Conservation (phyloP, 805 yeast genomes). For the Pichia manshurica region DNA sequence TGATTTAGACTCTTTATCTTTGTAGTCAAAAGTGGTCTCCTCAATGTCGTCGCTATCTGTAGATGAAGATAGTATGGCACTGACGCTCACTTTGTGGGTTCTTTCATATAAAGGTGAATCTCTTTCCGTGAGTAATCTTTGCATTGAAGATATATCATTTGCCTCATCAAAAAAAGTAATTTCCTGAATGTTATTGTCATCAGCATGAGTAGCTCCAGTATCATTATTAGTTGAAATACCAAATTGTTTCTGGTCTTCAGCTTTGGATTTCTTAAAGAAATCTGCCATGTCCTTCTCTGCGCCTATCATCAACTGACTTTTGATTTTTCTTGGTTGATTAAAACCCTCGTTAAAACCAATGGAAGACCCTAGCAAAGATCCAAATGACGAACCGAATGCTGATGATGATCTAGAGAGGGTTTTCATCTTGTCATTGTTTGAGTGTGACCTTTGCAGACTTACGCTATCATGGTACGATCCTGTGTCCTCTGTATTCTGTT, state of each 20-base stretch:
- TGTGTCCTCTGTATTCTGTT: not conserved
- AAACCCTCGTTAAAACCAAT: not conserved
- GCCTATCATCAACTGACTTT: conserved; percentile 11
- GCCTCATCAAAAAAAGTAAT: conserved; percentile 4
- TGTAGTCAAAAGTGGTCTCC: conserved; percentile 12
- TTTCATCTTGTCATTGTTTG: not conserved
- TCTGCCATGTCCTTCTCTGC: conserved; percentile 11
- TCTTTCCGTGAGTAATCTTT: conserved; percentile 30
- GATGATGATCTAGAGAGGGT: conserved; percentile 6
- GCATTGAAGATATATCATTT: conserved; percentile 16
- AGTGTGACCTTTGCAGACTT: conserved; percentile 9
- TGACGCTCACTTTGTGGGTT: conserved; percentile 13
- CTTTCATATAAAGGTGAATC: conserved; percentile 25
- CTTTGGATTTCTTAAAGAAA: conserved; percentile 13
- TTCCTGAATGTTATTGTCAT: conserved; percentile 2
- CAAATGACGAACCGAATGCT: not conserved
- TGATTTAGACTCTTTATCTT: not conserved
- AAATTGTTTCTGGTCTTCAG: conserved; percentile 7
- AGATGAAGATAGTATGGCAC: conserved; percentile 7
- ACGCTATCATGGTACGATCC: conserved; percentile 3
- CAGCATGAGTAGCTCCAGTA: no score
- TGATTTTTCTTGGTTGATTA: conserved; percentile 3
- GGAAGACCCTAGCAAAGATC: not conserved
- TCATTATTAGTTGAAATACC: not conserved
- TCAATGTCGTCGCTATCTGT: conserved; percentile 8